Conservation (phyloP, 2,329 filamentous ascomycete species). For the Cryphonectria radicalis region DNA sequence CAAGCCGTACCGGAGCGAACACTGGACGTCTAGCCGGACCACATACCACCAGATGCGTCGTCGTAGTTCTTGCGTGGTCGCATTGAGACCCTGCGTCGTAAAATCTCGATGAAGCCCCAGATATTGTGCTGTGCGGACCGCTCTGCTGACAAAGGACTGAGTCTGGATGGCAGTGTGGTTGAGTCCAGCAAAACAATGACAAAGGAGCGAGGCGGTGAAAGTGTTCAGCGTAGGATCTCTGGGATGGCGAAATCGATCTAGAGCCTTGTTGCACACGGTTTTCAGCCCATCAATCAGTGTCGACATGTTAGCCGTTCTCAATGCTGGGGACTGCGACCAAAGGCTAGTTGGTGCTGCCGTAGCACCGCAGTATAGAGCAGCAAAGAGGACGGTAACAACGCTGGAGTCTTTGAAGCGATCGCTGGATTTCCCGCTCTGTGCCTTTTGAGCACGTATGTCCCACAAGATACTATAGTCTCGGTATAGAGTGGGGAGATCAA, state of each 20-base stretch:
- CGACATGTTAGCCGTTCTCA: neutral
- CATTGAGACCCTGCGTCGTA: neutral
- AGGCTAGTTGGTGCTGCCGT: neutral
- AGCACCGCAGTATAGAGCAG: neutral
- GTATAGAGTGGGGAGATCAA: neutral
- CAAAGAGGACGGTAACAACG: neutral
- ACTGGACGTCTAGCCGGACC: neutral
- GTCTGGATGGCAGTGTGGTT: neutral
- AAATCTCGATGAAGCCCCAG: neutral
- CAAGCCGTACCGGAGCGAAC: neutral
- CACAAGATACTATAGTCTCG: neutral
- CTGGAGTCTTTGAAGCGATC: neutral
- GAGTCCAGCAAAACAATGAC: neutral
- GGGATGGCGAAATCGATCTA: neutral
- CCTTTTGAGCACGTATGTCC: neutral
- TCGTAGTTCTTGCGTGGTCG: neutral
- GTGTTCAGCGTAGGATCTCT: neutral
- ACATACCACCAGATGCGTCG: constrained; percentile 5
- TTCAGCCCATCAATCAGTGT: neutral
- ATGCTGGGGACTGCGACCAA: neutral
- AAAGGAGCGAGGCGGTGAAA: neutral
- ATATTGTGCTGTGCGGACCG: neutral
- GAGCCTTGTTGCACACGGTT: neutral
- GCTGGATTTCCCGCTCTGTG: neutral
- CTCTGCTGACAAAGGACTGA: neutral